Conservation (phyloP, 495 filamentous ascomycete species). For the Aspergillus heteromorphus region DNA sequence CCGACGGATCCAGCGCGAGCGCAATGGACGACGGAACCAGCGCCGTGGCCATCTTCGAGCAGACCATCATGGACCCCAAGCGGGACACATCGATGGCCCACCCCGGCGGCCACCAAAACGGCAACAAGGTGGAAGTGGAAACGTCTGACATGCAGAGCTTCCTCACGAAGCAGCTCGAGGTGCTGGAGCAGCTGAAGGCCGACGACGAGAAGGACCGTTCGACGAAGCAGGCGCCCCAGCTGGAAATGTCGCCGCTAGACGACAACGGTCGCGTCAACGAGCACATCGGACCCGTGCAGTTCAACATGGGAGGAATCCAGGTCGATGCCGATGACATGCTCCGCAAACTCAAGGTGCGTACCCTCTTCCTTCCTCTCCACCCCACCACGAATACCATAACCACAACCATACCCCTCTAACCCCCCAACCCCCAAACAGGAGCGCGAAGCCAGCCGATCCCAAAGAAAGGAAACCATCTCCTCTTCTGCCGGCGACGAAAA, state of each 20-base stretch:
- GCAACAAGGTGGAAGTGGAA: slow-evolving; percentile 55
- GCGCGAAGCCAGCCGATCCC: slow-evolving; percentile 49
- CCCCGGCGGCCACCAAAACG: slow-evolving; percentile 39
- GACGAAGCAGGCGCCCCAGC: slow-evolving; percentile 33
- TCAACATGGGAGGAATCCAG: slow-evolving; percentile 96
- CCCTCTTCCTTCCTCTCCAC: not conserved
- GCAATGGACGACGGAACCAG: slow-evolving; percentile 42
- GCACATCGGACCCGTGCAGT: slow-evolving; percentile 92
- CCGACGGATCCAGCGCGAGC: slow-evolving; percentile 15
- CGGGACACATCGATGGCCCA: slow-evolving; percentile 50
- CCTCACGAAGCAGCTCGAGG: slow-evolving; percentile 64
- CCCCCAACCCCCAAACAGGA: slow-evolving; percentile 32
- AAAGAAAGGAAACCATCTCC: slow-evolving; percentile 35
- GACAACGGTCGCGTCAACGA: slow-evolving; percentile 65
- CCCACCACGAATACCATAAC: not conserved
- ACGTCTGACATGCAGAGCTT: slow-evolving; percentile 76
- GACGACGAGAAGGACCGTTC: slow-evolving; percentile 57
- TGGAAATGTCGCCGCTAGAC: slow-evolving; percentile 43
- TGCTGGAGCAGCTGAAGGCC: slow-evolving; percentile 61
- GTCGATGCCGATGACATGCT: slow-evolving; percentile 96
- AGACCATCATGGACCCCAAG: slow-evolving; percentile 68
- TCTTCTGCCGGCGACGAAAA: slow-evolving; percentile 48
- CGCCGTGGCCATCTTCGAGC: slow-evolving; percentile 70
- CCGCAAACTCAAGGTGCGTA: slow-evolving; percentile 72
- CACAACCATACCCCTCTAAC: slow-evolving; percentile 4